Conservation (phyloP, 306 rosid species). For the Sicyos edulis region DNA sequence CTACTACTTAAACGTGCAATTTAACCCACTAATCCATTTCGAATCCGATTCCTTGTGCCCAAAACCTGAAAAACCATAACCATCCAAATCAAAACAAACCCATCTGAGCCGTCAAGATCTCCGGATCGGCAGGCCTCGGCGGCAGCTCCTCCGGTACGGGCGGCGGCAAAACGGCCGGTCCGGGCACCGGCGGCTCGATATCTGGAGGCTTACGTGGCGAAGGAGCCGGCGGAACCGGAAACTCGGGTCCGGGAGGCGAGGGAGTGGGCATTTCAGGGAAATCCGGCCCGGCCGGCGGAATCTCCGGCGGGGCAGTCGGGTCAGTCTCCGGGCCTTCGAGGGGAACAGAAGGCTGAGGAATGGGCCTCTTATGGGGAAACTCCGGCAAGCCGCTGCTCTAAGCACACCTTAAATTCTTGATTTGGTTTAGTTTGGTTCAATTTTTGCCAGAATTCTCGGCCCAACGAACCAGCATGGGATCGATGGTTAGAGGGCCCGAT, state of each 20-base stretch:
- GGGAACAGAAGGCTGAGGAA: constrained; percentile 26
- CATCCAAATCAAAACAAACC: too few relatives aligned
- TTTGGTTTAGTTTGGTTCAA: too few relatives aligned
- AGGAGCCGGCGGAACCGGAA: constrained; percentile 2
- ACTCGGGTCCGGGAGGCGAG: too few relatives aligned
- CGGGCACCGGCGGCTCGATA: constrained; percentile 37
- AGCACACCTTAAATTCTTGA: too few relatives aligned
- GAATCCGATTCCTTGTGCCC: too few relatives aligned
- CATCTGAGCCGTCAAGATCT: constrained; percentile 20
- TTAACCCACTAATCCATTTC: too few relatives aligned
- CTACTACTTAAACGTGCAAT: too few relatives aligned
- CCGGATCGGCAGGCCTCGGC: constrained; percentile 25
- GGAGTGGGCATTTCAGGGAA: not conserved
- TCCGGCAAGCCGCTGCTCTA: too few relatives aligned
- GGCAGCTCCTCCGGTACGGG: constrained; percentile 24
- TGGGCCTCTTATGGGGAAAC: constrained; percentile 21
- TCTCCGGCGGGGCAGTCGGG: constrained; percentile 37
- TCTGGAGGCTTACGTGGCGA: constrained; percentile 27
- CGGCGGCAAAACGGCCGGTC: constrained; percentile 46
- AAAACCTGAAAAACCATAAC: too few relatives aligned
- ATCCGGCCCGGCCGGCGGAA: constrained; percentile 25
- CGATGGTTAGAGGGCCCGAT: too few relatives aligned
- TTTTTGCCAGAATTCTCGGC: too few relatives aligned
- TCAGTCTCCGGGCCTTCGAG: constrained; percentile 37
- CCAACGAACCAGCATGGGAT: too few relatives aligned